A percentile compares a stretch with the other conserved stretches of the same genome.
Evolutionary conservation across 2,329 filamentous ascomycete genomes (phyloP).

Genomic region (Saccharata proteae): DNA sequence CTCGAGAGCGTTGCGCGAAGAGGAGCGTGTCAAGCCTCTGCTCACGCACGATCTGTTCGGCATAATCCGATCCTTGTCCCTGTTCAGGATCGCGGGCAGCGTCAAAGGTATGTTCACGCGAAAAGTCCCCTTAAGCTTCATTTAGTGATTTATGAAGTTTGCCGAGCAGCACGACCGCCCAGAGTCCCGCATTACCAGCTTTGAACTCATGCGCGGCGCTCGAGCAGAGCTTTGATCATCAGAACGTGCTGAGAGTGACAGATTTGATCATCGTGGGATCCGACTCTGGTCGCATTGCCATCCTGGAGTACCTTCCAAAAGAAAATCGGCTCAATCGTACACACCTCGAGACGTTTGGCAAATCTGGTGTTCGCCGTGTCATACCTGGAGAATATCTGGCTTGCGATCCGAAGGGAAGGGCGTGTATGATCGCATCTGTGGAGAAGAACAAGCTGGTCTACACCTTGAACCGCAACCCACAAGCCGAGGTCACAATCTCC

Average conservation of each 20-base stretch:
- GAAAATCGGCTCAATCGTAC: constrained; percentile 81
- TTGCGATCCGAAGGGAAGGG: constrained; percentile 88
- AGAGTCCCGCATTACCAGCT: constrained; percentile 13
- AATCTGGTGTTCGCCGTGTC: constrained; percentile 86
- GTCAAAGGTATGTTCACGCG: constrained; percentile 69
- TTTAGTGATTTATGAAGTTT: constrained; percentile 36
- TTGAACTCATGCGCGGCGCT: constrained; percentile 11
- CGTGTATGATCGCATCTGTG: constrained; percentile 82
- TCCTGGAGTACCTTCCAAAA: constrained; percentile 79
- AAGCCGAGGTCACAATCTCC: constrained; percentile 91
- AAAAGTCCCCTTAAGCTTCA: no score
- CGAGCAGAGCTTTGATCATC: constrained; percentile 2
- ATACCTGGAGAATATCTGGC: constrained; percentile 94
- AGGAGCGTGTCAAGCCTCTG: constrained; percentile 75
- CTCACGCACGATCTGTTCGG: constrained; percentile 92
- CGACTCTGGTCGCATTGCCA: constrained; percentile 88
- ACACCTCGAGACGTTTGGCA: constrained; percentile 95
- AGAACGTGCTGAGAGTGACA: constrained; percentile 34
- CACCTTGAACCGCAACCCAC: constrained; percentile 87
- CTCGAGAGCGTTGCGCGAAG: constrained; percentile 70
- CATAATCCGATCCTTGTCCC: constrained; percentile 78
- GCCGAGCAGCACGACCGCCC: constrained; percentile 18
- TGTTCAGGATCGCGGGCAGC: constrained; percentile 85
- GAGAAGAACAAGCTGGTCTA: constrained; percentile 99
- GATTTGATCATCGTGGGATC: constrained; percentile 94